These are phyloP conservation scores for Aspergillus piperis DNA, from an alignment of 2,329 filamentous ascomycete species.

Conservation along the genomic window DNA sequence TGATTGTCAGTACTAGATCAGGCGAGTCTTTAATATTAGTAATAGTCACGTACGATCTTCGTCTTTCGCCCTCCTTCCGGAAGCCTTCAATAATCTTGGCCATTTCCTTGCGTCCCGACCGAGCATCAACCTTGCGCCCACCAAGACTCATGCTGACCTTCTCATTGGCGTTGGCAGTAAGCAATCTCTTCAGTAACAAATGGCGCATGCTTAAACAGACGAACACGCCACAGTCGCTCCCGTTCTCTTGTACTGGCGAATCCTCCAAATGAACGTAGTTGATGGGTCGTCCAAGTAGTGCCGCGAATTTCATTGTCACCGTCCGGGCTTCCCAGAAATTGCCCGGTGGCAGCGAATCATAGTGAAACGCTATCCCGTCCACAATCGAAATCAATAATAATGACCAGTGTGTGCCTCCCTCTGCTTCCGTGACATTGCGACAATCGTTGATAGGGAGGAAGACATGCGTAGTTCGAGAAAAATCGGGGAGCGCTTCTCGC, in stretches of 20 bases:
- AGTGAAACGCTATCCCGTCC: constrained; percentile 93
- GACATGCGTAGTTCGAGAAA: constrained; percentile 79
- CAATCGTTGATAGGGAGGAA: constrained; percentile 96
- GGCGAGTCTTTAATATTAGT: not conserved
- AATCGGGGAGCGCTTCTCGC: constrained; percentile 74
- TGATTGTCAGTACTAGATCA: not conserved
- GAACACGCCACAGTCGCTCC: constrained; percentile 91
- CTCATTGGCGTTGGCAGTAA: constrained; percentile 75
- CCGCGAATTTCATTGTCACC: constrained; percentile 68
- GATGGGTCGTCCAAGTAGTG: constrained; percentile 67
- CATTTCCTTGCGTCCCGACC: constrained; percentile 84
- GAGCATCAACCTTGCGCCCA: constrained; percentile 79
- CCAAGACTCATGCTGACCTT: constrained; percentile 95
- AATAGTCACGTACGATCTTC: constrained; percentile 67
- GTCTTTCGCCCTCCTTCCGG: constrained; percentile 81
- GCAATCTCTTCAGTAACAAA: constrained; percentile 78
- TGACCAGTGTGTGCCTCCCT: constrained; percentile 94
- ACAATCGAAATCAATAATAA: constrained; percentile 84
- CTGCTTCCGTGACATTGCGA: constrained; percentile 71
- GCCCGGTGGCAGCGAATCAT: constrained; percentile 77
- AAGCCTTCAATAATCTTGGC: constrained; percentile 82
- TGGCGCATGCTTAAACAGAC: constrained; percentile 95
- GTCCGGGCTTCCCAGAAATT: constrained; percentile 74
- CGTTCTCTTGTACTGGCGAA: constrained; percentile 86
- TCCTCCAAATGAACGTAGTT: constrained; percentile 79